Evolutionary conservation across 257 asterid genomes (phyloP).

Genomic region (Nicotiana obtusifolia): DNA sequence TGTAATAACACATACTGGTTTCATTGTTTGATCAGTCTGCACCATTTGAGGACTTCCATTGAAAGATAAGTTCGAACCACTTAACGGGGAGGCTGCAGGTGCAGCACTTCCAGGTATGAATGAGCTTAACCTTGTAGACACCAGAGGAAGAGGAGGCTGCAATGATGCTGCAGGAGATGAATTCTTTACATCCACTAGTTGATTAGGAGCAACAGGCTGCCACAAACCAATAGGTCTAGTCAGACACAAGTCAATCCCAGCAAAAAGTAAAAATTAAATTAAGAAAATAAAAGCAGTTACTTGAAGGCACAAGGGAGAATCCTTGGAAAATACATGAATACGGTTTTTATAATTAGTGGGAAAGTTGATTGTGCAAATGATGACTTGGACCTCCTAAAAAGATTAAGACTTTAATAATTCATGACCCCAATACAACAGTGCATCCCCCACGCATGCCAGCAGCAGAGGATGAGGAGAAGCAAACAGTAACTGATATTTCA

Average conservation of each 20-base stretch:
- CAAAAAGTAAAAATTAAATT: not conserved
- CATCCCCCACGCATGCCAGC: not conserved
- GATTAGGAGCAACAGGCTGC: slow-evolving; percentile 27
- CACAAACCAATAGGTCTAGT: slow-evolving; percentile 11
- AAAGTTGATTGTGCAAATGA: not conserved
- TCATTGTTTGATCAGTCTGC: slow-evolving; percentile 7
- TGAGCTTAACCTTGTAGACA: slow-evolving; percentile 22
- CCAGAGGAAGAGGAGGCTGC: slow-evolving; percentile 31
- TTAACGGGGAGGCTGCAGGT: not conserved
- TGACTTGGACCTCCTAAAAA: not conserved
- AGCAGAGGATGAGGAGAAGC: not conserved
- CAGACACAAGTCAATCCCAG: slow-evolving; percentile 5
- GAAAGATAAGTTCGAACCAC: slow-evolving; percentile 7
- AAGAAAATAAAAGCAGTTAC: not conserved
- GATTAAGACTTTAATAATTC: not conserved
- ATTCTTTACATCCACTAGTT: slow-evolving; percentile 15
- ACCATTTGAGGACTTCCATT: slow-evolving; percentile 9
- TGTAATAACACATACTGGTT: not conserved
- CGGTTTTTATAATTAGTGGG: not conserved
- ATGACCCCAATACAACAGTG: not conserved
- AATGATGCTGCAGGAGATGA: slow-evolving; percentile 23
- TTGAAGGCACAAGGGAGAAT: not conserved
- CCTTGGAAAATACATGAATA: slow-evolving; percentile 1
- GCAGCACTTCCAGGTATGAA: slow-evolving; percentile 22
- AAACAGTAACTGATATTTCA: not conserved